Base-by-base conservation (phyloP, 441 rosid genomes). In the Euphorbia schlechtendalii region DNA sequence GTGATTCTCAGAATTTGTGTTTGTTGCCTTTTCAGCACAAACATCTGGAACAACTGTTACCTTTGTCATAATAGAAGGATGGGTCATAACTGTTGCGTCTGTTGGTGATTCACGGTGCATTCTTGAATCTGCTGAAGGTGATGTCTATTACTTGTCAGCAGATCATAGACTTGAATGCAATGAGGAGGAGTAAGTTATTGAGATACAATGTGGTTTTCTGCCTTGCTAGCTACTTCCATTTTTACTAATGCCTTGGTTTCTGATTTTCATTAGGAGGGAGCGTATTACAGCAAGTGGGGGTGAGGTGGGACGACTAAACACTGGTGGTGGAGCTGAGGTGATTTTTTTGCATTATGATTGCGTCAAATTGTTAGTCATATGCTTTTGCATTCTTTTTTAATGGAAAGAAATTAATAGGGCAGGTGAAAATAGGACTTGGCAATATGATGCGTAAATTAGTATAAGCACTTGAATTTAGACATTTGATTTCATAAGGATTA, bases 271-370 rank as follows among this genome's bases (percentile, higher is more conserved):
- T 61, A 94, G 99, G 92, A 82, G 96, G 82, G 86, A 80, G 10
- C 98, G 98, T 17, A 82, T 94, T 61, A 94, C 96, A 56, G 84
- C 94, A 61, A 86, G 99, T 74, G 99, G 99, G 57, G 99, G 99
- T 73, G 99, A 94, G 80, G 98, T 94, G 71, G 99, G 99, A 59
- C 89, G 98, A 60, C 81, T 94, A 56, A 91, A 89, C 75, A 81
- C 99, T 65, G 99, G 99, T 61, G 92, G 98, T 66, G 99, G 99
- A 76, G 82, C 96, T 11, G 96, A 89, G 98, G 99, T 94, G 84
- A 52, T 68, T 57, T 21, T 66, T 72, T 17, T 28, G 41, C 66
- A 38, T 69, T 57, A 20, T 63, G 41, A 28, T 55, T 53, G 58
- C 40, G 28, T 28, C 53, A 48, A 48, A 3, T 48, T 48, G 53